These are phyloP conservation scores for Termitomyces sp. DNA, from an alignment of 1,284 basidiomycete genomes.

Conservation along the genomic window DNA sequence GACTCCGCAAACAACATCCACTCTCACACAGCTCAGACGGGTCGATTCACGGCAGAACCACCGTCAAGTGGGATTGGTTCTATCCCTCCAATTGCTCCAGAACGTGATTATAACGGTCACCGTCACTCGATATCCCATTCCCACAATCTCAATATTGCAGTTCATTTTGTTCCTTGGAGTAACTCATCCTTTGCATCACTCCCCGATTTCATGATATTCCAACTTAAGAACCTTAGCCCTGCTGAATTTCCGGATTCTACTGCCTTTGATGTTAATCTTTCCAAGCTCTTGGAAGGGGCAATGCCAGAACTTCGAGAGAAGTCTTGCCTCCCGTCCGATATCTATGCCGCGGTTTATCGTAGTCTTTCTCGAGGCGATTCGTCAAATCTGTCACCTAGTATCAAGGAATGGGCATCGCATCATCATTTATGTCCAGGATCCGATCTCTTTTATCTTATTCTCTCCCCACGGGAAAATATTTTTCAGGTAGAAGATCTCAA, in stretches of 20 bases:
- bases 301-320: slow-evolving; percentile 55
- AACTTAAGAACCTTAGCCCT: slow-evolving; percentile 44
- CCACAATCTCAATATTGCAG: slow-evolving; percentile 20
- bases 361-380: slow-evolving; percentile 40
- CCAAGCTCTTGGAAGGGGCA: slow-evolving; percentile 47
- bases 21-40: slow-evolving; percentile 20
- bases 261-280: slow-evolving; percentile 47
- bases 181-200: slow-evolving; percentile 56
- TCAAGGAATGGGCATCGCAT: slow-evolving; percentile 51
- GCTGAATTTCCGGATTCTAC: slow-evolving; percentile 57
- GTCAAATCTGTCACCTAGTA: slow-evolving; percentile 39
- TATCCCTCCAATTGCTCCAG: slow-evolving; percentile 10
- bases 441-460: slow-evolving; percentile 48
- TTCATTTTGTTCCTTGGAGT: slow-evolving; percentile 48
- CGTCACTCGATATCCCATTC: neutral
- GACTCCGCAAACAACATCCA: slow-evolving; percentile 6
- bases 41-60: slow-evolving; percentile 29
- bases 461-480: slow-evolving; percentile 57
- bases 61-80: neutral
- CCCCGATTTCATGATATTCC: slow-evolving; percentile 45
- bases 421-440: slow-evolving; percentile 62
- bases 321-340: slow-evolving; percentile 49
- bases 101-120: slow-evolving; percentile 2
- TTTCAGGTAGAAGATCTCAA: slow-evolving; percentile 41
- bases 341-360: slow-evolving; percentile 47